Evolutionary conservation across 108 stramenopile genomes (phyloP), one percentile per base, ranked within the genome.

Genomic region (Pseudonitzschia multiseries): DNA sequence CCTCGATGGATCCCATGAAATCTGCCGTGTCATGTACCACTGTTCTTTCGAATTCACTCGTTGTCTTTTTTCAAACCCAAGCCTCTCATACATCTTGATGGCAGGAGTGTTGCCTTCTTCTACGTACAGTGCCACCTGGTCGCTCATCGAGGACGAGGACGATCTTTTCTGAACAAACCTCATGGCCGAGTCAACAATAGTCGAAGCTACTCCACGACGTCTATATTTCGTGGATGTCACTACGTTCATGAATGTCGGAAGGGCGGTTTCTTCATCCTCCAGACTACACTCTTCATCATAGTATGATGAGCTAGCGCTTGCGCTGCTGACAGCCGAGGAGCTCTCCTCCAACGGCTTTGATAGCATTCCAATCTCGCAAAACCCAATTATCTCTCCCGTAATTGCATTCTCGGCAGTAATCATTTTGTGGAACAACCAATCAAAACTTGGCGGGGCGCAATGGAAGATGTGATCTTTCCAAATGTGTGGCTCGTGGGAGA

Each of bases 351-450:
- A 54, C 42, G 80, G 86, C 50, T 72, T 31, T 6, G 72, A 71
- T 18, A 93, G 52, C 86, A 80, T 86, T 27, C 88, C 89, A 32
- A 93, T 70, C 63, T 92, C 90, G 65, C 88, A 92, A 76, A 92
- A 92, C 29, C 88, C 90, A 63, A 87, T 65, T 26, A 92, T 70
- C 41, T 71, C 80, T 57, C 76, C 82, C 10, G 78, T 80, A 2
- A 22, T 13, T 5, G 54, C 43, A 57, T 88, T 81, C 70, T 79
- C 79, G 0, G 85, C 89, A 13, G 92, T 89, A 46, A 90, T 70
- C 87, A 90, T 90, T 57, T 73, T 78, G 68, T 93, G 92, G 48
- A 86, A 76, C 24, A 92, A 60, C 80, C 84, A 66, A 12, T 71
- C 53, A 0, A 76, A 18, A 65, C 46, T 56, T 18, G 62, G 36